Evolutionary conservation across 2,329 filamentous ascomycete genomes (phyloP), one percentile per base, ranked within the genome.

Genomic region (Aspergillus brunneoviolaceus): DNA sequence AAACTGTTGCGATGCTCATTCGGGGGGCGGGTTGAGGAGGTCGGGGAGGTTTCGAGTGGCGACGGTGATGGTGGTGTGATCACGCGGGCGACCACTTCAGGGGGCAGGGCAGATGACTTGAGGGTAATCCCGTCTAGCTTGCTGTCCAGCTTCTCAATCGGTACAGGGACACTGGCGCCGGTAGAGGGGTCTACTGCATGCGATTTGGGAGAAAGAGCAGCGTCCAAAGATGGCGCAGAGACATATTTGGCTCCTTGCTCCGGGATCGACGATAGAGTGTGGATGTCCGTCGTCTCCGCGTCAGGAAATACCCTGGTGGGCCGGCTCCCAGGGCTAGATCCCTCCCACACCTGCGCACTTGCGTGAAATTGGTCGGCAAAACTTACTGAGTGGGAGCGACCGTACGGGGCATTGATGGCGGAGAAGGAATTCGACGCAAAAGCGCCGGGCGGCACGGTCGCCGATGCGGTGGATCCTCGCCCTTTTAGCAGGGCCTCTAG

Each of bases 81-180:
- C 56, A 80, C 74, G 60, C 73, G 76, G 47, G 76, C 77, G 19
- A 78, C 73, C 19, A 81, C 71, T 56, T 74, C 75, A 4, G 77
- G 78, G 27, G 74, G 76, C 45, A 81, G 66, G 4, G 74, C 78
- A 21, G 77, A 76, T 3, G 78, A 80, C 58, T 80, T 81, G 53
- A 81, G 71, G 5, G 75, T 80, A 59, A 81, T 81, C 5, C 79
- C 79, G 60, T 81, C 79, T 1, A 81, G 70, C 31, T 70, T 74
- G 55, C 74, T 79, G 63, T 81, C 79, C 39, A 81, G 70, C 63
- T 77, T 75, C 64, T 80, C 77, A 58, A 81, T 78, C 3, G 78
- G 79, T 54, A 81, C 76, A 2, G 78, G 73, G 9, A 79, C 69
- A 35, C 75, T 72, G 53, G 72, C 63, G 59, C 66, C 67, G 12